Conservation (phyloP, 805 yeast genomes). For the Barnettozyma siamensis region DNA sequence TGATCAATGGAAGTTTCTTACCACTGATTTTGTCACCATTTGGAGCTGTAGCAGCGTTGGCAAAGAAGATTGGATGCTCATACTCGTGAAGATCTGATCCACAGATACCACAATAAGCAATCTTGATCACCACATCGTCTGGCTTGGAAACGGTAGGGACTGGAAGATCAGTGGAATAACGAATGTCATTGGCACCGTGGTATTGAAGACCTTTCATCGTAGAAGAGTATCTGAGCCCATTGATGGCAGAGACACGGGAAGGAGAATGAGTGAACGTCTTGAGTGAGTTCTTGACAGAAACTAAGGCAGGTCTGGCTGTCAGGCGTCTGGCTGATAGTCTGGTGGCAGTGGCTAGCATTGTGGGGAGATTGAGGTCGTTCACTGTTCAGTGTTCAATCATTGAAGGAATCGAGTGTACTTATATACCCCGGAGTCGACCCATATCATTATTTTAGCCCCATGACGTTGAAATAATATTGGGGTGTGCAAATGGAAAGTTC, state of each 20-base stretch:
- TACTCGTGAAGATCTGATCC: conserved; percentile 60
- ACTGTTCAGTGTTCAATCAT: too few species aligned
- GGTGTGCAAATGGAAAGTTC: too few species aligned
- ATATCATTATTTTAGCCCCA: too few species aligned
- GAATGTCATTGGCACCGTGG: conserved; percentile 33
- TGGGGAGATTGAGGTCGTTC: too few species aligned
- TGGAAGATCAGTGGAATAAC: conserved; percentile 28
- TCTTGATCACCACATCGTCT: conserved; percentile 39
- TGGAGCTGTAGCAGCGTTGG: conserved; percentile 38
- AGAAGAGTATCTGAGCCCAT: not conserved
- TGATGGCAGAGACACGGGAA: not conserved
- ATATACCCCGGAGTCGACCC: too few species aligned
- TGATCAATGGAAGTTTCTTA: conserved; percentile 46
- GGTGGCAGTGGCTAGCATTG: too few species aligned
- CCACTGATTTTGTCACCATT: conserved; percentile 25
- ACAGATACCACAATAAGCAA: conserved; percentile 50
- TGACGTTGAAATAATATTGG: too few species aligned
- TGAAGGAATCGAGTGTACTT: too few species aligned
- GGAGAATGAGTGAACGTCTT: too few species aligned
- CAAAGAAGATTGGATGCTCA: conserved; percentile 55
- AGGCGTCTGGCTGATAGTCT: too few species aligned
- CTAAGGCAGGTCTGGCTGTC: too few species aligned
- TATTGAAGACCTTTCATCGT: conserved; percentile 38
- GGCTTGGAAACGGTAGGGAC: conserved; percentile 32
- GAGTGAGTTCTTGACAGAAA: too few species aligned